Evolutionary conservation across 73 alveolate genomes (phyloP), one percentile per base, ranked within the genome.

Genomic region (Paramecium biaurelia): DNA sequence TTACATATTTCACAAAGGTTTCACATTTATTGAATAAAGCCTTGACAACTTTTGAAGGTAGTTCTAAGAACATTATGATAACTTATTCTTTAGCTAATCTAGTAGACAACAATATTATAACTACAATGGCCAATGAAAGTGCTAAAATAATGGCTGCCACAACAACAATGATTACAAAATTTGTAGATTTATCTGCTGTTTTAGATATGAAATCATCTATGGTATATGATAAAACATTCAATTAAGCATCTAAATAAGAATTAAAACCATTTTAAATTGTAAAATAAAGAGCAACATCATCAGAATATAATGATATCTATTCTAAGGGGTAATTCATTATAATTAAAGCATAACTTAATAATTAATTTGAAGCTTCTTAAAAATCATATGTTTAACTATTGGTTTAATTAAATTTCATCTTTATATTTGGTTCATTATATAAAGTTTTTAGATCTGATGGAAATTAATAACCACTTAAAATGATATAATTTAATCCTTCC

Each of bases 41-140:
- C 41, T 41, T 76, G 1, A 76, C 68, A 8, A 76, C 89, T 76
- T 41, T 76, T 2, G 35, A 14, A 2, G 89, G 89, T 10, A 76
- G n/a, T 20, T 76, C 89, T 9, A 76, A 30, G 9, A 76, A 76
- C 42, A 76, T 18, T 8, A 76, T 76, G 10, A 42, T 41, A 2
- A 76, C 68, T 24, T 76, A 76, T 42, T 76, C 89, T 28, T 76
- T 76, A 18, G 89, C 38, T 10, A 76, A 42, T 7, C 89, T 18
- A 15, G 70, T 76, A 21, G 57, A 24, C 24, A 42, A 21, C 4
- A 76, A 20, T 5, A 76, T 76, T 0, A 76, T 76, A 38, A 76
- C 70, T 8, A 76, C 47, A 1, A 76, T 76, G n/a, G 89, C 63
- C 4, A 76, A 76, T 4, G 89, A 76, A 20, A 76, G 32, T n/a